phyloP scores from a whole-genome alignment of 441 rosid species.

The Pelargonium exstipulatum region DNA sequence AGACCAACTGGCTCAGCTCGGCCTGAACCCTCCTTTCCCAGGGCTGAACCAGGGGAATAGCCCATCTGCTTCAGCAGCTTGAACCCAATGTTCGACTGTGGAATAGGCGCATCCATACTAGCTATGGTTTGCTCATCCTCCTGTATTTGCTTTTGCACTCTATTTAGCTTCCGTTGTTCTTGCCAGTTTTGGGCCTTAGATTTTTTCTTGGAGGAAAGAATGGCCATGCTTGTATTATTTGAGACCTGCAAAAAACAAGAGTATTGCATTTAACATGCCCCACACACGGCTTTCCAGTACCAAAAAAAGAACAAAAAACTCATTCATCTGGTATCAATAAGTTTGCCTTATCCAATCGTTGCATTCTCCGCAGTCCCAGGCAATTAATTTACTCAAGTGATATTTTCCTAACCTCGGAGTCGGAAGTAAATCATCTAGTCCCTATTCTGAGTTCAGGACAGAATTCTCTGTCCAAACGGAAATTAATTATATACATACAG shows the following conservation, averaged over 20 bases:
- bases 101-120: conserved; percentile 72
- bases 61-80: conserved; percentile 94
- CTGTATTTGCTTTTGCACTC: conserved; percentile 65
- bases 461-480: not conserved
- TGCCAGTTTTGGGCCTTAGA: conserved; percentile 59
- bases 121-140: conserved; percentile 76
- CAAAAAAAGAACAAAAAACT: not conserved
- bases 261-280: conserved; percentile 11
- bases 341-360: too few relatives aligned
- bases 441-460: too few relatives aligned
- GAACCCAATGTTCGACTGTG: conserved; percentile 78
- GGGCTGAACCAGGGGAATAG: conserved; percentile 75
- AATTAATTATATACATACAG: not conserved
- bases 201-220: conserved; percentile 58
- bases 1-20: conserved; percentile 75
- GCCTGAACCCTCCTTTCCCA: conserved; percentile 83
- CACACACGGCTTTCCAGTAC: not conserved
- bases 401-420: not conserved
- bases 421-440: not conserved
- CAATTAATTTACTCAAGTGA: not conserved
- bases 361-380: too few relatives aligned
- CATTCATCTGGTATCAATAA: not conserved
- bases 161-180: conserved; percentile 60
- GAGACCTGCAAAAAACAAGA: conserved; percentile 33
- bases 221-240: conserved; percentile 22